These are phyloP conservation scores for Adansonia grandidieri DNA, from an alignment of 441 rosid species.

Conservation along the genomic window DNA sequence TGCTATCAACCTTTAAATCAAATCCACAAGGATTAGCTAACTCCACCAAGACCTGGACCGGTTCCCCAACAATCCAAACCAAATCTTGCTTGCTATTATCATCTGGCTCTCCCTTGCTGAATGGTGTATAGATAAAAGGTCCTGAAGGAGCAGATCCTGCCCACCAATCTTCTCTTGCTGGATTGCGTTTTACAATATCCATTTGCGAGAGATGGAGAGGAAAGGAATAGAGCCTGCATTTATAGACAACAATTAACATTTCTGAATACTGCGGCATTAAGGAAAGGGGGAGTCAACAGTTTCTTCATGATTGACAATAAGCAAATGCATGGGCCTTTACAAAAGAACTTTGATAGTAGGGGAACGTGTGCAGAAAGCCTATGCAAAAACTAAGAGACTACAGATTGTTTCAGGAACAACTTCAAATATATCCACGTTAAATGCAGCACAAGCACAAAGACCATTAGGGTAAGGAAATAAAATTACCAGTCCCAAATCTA, in stretches of 20 bases:
- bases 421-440: neutral
- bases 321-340: neutral
- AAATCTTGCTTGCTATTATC: slow-evolving; percentile 82
- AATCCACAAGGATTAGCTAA: slow-evolving; percentile 98
- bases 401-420: neutral
- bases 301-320: slow-evolving; percentile 10
- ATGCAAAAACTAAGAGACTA: neutral
- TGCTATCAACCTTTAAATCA: slow-evolving; percentile 87
- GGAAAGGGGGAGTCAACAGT: slow-evolving; percentile 9
- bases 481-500: slow-evolving; percentile 1
- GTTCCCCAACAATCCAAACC: slow-evolving; percentile 96
- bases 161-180: slow-evolving; percentile 98
- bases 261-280: neutral
- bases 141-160: slow-evolving; percentile 95
- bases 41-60: slow-evolving; percentile 96
- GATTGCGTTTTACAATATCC: slow-evolving; percentile 82
- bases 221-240: slow-evolving; percentile 72
- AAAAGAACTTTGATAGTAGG: neutral
- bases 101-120: slow-evolving; percentile 86
- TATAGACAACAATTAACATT: slow-evolving; percentile 20
- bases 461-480: neutral
- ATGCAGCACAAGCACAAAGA: neutral
- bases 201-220: slow-evolving; percentile 82
- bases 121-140: slow-evolving; percentile 97
- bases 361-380: neutral